Base-by-base conservation (phyloP, 192 early-diverging fungal genomes). In the Gaertneriomyces semiglobifer region DNA sequence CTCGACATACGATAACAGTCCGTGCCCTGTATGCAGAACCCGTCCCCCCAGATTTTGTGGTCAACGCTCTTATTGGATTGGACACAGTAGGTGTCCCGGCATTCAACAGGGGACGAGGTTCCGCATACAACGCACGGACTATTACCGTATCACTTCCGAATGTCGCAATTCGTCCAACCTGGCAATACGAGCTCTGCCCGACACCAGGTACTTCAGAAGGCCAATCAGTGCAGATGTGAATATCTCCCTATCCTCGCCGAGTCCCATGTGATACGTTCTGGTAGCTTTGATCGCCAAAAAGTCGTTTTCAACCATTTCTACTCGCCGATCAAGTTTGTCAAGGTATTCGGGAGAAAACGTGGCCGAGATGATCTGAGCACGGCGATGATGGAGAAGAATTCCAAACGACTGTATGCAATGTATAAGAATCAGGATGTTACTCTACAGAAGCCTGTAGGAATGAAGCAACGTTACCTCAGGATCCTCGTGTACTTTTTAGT, bases 151-250 rank as follows among this genome's bases (percentile, higher is more conserved):
- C n/a, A n/a, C n/a, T n/a, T n/a, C n/a, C n/a, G n/a, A n/a, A n/a
- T n/a, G n/a, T n/a, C n/a, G n/a, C n/a, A n/a, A n/a, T 33, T 58
- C 57, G 57, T 58, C 57, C 7, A 58, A 42, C 16, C 57, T 16
- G 2, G 5, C 25, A 6, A 58, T 38, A 4, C 57, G 57, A 33
- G 57, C 19, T 4, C 39, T 16, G 2, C 57, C 57, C 19, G 57
- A 58, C 0, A 38, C 33, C 11, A 56, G 11, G 4, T 56, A 56
- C 20, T 56, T 56, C 1, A 58, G 2, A 33, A 58, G 39, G 6
- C 38, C 57, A 39, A 58, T 39, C 4, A 58, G 1, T 2, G 33
- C 33, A 58, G 57, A 6, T 33, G 57, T 33, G 7, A 7, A 33
- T 4, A n/a, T 38, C 39, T 8, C 6, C 57, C 57, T 1, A 58